Evolutionary conservation across 805 yeast genomes (phyloP), one percentile per base, ranked within the genome.

Genomic region (Kuraishia ogatae): DNA sequence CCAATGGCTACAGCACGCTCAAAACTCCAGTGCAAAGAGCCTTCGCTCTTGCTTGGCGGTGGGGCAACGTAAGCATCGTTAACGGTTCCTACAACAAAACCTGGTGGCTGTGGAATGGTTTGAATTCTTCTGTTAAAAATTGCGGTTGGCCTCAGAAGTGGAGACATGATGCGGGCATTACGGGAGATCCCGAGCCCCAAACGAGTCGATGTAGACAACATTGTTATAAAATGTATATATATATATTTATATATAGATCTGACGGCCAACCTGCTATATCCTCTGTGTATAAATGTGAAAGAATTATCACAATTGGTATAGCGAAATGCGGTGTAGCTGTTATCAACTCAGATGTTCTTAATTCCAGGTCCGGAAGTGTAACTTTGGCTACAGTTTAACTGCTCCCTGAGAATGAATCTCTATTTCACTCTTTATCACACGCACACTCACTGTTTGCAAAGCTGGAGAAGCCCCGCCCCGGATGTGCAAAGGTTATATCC

Each of bases 11-110:
- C 79, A 15, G 78, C 58, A 66, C 87, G 78, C 69, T 88, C 93
- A 59, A 80, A 73, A 46, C 86, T 77, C 92, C 92, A 86, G 71
- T 87, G 93, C 59, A 74, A 76, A 0, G 92, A 82, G 20, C 93
- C 94, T 59, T 85, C 84, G 54, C 73, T 63, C 60, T 77, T 76
- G 62, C 77, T 74, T 4, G 84, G 69, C 53, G 75, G 71, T 39
- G 89, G 89, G 13, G 80, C 78, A 20, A 83, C 82, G 58, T 81
- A 81, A 2, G 90, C 85, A 56, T 87, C 92, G 64, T 87, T 87
- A 46, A 83, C 86, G 15, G 84, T 79, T 21, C 92, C 94, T 21
- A 81, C 81, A 55, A 87, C 80, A 65, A 76, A 71, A 20, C 93
- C 93, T 48, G 89, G 87, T 15, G 92, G 92, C 66, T 86, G 89